These are phyloP conservation scores for Cladosporium velox DNA, from an alignment of 2,329 filamentous ascomycete genomes.

Conservation along the genomic window DNA sequence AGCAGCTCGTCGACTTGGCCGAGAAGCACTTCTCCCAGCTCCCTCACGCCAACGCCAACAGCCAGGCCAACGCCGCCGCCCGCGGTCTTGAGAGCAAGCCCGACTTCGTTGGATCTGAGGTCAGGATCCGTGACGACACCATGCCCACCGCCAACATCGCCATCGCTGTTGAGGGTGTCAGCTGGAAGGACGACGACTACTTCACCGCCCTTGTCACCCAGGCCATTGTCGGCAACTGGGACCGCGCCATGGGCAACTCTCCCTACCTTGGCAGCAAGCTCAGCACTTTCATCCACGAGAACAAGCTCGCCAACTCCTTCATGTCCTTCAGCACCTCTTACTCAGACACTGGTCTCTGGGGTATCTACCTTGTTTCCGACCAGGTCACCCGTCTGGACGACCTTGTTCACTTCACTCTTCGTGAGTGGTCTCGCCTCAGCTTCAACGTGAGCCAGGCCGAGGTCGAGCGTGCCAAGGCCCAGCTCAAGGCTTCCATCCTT, in stretches of 20 bases:
- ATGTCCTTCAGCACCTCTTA: slow-evolving; percentile 99
- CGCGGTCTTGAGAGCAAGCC: slow-evolving; percentile 81
- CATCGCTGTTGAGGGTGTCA: slow-evolving; percentile 97
- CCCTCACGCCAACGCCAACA: slow-evolving; percentile 72
- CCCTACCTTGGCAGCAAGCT: slow-evolving; percentile 98
- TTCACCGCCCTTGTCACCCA: slow-evolving; percentile 97
- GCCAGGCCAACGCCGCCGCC: slow-evolving; percentile 68
- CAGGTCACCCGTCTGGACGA: slow-evolving; percentile 86
- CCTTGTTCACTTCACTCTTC: slow-evolving; percentile 95
- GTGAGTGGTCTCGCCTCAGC: slow-evolving; percentile 95
- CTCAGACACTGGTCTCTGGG: slow-evolving; percentile 99
- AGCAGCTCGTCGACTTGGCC: slow-evolving; percentile 90
- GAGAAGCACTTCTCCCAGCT: slow-evolving; percentile 91
- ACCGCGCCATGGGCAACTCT: slow-evolving; percentile 97
- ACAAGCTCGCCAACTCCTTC: slow-evolving; percentile 98
- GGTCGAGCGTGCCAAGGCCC: slow-evolving; percentile 97
- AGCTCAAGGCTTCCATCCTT: slow-evolving; percentile 97
- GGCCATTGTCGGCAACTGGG: slow-evolving; percentile 99
- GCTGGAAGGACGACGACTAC: slow-evolving; percentile 99
- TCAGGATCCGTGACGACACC: slow-evolving; percentile 93
- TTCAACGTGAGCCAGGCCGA: slow-evolving; percentile 85
- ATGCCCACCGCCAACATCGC: slow-evolving; percentile 96
- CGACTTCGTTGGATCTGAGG: slow-evolving; percentile 94
- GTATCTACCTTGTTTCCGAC: slow-evolving; percentile 97
- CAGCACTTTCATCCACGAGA: slow-evolving; percentile 88